These are phyloP conservation scores for Hygrocybe coccinea DNA, from an alignment of 768 basidiomycete species.

Conservation along the genomic window DNA sequence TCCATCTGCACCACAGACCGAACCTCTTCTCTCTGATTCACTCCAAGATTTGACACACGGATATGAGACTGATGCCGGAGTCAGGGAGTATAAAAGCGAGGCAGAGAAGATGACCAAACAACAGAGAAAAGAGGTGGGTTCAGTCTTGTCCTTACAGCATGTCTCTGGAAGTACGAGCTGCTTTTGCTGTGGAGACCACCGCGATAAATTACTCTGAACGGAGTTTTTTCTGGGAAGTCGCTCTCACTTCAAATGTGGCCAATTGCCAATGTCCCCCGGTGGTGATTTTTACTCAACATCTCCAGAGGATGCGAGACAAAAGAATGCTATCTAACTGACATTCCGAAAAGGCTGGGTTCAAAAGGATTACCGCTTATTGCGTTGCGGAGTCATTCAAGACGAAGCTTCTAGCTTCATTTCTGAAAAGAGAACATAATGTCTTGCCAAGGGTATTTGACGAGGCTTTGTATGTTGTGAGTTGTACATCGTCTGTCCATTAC, in stretches of 20 bases:
- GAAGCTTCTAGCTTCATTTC: slow-evolving; percentile 76
- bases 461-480: slow-evolving; percentile 82
- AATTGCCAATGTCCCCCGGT: no score
- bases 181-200: no score
- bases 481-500: neutral
- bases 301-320: neutral
- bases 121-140: slow-evolving; percentile 54
- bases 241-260: no score
- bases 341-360: slow-evolving; percentile 29
- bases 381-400: slow-evolving; percentile 80
- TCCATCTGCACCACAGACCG: slow-evolving; percentile 86
- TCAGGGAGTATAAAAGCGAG: slow-evolving; percentile 75
- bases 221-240: neutral
- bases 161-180: neutral
- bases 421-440: slow-evolving; percentile 93
- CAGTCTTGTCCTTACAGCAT: neutral
- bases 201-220: no score
- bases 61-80: slow-evolving; percentile 61
- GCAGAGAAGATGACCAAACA: slow-evolving; percentile 87
- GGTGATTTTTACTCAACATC: neutral
- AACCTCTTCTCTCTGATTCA: slow-evolving; percentile 47
- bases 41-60: slow-evolving; percentile 53
- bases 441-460: slow-evolving; percentile 85
- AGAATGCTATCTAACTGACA: neutral
- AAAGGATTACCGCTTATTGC: slow-evolving; percentile 85